Conservation (phyloP, 2,329 filamentous ascomycete genomes). For the Septoria petroselini region DNA sequence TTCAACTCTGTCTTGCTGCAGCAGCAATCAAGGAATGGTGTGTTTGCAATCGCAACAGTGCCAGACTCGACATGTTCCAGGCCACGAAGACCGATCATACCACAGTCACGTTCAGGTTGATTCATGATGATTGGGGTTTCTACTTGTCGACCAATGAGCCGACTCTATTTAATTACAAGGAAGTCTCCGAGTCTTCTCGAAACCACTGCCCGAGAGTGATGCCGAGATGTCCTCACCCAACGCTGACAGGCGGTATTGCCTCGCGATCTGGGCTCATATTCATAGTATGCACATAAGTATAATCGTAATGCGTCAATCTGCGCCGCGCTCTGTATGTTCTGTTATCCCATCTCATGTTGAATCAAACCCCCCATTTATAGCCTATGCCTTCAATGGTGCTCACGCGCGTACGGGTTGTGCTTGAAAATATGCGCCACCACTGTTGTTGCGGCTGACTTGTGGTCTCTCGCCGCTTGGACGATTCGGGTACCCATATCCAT, state of each 20-base stretch:
- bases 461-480: conserved; percentile 23
- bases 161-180: too few species aligned
- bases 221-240: conserved; percentile 10
- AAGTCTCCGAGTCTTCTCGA: too few species aligned
- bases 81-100: too few species aligned
- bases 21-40: too few species aligned
- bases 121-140: too few species aligned
- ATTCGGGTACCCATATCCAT: conserved; percentile 15
- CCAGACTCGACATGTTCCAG: too few species aligned
- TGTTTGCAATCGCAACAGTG: too few species aligned
- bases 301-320: conserved; percentile 14
- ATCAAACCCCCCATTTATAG: not conserved
- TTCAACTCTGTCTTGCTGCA: too few species aligned
- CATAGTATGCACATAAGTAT: conserved; percentile 14
- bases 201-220: too few species aligned
- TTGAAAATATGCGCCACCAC: conserved; percentile 12
- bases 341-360: conserved; percentile 13
- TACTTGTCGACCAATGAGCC: too few species aligned
- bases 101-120: too few species aligned
- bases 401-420: conserved; percentile 15
- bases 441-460: conserved; percentile 19
- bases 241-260: conserved; percentile 14
- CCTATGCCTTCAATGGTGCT: not conserved
- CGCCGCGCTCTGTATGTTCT: conserved; percentile 14
- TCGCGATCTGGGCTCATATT: conserved; percentile 20